These are phyloP conservation scores for Pestalotiopsis sp. DNA, from an alignment of 2,329 filamentous ascomycete genomes.

Conservation along the genomic window DNA sequence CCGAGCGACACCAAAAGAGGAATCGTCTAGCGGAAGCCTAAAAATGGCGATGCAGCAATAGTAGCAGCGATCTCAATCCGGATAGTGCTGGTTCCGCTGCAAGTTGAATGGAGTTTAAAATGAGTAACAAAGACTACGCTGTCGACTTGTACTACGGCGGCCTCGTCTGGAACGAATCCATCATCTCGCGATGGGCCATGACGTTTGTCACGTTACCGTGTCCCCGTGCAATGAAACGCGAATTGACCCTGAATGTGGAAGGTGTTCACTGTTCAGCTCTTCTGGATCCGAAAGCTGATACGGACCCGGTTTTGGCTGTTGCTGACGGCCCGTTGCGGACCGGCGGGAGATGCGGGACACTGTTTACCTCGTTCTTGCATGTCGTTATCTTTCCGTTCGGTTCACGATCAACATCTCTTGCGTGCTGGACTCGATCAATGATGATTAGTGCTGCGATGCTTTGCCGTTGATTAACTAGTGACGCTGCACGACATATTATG, in stretches of 20 bases:
- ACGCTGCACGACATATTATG: too few species aligned
- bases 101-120: too few species aligned
- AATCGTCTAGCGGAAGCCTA: too few species aligned
- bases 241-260: background rate
- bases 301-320: background rate
- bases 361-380: background rate
- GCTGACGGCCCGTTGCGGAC: background rate
- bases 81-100: too few species aligned
- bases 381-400: background rate
- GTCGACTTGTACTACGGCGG: background rate
- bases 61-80: too few species aligned
- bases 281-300: background rate
- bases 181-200: background rate
- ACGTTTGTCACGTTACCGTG: background rate
- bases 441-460: too few species aligned
- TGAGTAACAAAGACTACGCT: background rate
- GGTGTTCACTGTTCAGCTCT: background rate
- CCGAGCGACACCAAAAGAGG: too few species aligned
- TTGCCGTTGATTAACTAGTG: too few species aligned
- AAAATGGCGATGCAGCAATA: too few species aligned
- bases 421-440: background rate
- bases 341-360: background rate
- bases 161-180: background rate
- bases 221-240: background rate
- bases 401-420: background rate